Percentiles rank a stretch among this genome's conserved stretches.
Conservation (phyloP, 1,284 basidiomycete species). For the Cryptococcus maquisensis region DNA sequence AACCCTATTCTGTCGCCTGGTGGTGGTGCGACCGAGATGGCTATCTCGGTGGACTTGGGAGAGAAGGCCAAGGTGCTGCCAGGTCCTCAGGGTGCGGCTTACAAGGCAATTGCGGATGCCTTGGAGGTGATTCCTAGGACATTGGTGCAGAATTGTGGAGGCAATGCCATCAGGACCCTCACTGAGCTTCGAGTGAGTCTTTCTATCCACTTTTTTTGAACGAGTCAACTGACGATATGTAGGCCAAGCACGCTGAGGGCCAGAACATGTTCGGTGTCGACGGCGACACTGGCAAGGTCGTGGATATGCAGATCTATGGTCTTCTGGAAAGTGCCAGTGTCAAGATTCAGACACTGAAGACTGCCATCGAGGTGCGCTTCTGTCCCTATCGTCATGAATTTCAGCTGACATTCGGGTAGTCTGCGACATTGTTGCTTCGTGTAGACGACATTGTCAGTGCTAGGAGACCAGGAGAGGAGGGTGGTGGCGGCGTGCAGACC, state of each 20-base stretch:
- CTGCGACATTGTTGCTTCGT: conserved; percentile 82
- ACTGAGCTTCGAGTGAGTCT: conserved; percentile 76
- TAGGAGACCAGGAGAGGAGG: conserved; percentile 50
- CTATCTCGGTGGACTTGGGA: conserved; percentile 84
- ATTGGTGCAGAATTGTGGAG: conserved; percentile 91
- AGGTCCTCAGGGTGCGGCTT: conserved; percentile 86
- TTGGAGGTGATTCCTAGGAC: conserved; percentile 97
- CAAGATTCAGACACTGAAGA: conserved; percentile 97
- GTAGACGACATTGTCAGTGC: conserved; percentile 95
- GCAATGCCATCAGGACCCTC: conserved; percentile 86
- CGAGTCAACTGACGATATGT: conserved; percentile 2
- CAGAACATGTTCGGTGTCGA: conserved; percentile 89
- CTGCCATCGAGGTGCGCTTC: conserved; percentile 74
- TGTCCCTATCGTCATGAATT: not conserved
- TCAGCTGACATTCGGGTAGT: conserved; percentile 50
- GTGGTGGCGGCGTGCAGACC: conserved; percentile 43
- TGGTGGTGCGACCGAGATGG: conserved; percentile 98
- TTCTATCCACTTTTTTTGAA: not conserved
- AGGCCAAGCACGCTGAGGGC: conserved; percentile 93
- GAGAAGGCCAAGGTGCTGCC: conserved; percentile 72
- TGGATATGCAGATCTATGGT: conserved; percentile 92
- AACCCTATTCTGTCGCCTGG: conserved; percentile 88
- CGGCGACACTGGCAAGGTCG: conserved; percentile 89
- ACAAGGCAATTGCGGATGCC: conserved; percentile 87
- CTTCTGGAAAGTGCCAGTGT: conserved; percentile 93